phyloP scores from a whole-genome alignment of 169 alveolate species.

The Eimeria acervulina region DNA sequence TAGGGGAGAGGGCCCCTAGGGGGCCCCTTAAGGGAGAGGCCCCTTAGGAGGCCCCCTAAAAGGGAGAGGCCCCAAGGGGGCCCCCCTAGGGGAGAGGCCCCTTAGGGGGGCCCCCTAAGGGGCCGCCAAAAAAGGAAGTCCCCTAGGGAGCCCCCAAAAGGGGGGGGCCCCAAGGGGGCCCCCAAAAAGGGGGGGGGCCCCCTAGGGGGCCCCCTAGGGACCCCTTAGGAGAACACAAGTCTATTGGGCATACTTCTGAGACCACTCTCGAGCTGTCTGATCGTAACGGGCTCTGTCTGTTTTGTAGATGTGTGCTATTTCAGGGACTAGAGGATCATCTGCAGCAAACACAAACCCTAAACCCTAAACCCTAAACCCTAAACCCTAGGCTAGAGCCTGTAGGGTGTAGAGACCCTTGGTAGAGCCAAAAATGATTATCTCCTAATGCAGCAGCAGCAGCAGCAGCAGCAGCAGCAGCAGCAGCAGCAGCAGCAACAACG shows the following conservation, averaged over 20 bases:
- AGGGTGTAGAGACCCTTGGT: no score
- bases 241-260: constrained; percentile 97
- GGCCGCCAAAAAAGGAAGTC: background rate
- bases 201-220: background rate
- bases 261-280: constrained; percentile 99
- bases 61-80: background rate
- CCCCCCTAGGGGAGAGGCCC: background rate
- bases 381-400: background rate
- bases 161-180: no score
- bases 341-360: background rate
- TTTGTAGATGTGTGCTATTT: constrained; percentile 98
- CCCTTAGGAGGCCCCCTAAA: background rate
- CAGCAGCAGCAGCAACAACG: no score
- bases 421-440: no score
- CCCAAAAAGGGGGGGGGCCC: background rate
- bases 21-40: background rate
- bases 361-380: constrained; percentile 33
- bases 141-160: background rate
- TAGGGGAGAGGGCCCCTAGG: no score
- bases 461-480: no score
- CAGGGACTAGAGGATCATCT: constrained; percentile 99
- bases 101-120: no score
- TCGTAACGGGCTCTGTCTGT: constrained; percentile 97
- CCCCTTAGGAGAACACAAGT: background rate
- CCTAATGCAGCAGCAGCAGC: no score